phyloP scores from a whole-genome alignment of 2,329 filamentous ascomycete species.

The Alternaria metachromatica region DNA sequence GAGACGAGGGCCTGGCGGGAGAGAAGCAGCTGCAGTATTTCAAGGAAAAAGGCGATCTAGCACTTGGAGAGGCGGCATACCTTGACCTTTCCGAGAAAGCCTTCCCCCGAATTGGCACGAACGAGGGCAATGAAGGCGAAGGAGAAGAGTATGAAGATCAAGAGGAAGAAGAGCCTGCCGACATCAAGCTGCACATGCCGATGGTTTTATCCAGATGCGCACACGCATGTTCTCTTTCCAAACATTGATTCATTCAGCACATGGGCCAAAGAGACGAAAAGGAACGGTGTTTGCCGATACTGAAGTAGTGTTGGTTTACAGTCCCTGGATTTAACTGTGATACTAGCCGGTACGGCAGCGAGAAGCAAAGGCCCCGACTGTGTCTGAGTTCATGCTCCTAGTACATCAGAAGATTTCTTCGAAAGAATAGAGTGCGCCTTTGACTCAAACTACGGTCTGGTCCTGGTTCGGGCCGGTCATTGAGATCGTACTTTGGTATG shows the following conservation, averaged over 20 bases:
- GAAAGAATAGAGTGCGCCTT: not conserved
- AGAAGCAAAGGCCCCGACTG: not conserved
- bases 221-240: not conserved
- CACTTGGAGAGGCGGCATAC: too few relatives aligned
- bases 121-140: not conserved
- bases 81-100: too few relatives aligned
- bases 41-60: too few relatives aligned
- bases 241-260: not conserved
- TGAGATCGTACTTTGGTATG: not conserved
- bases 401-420: not conserved
- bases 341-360: not conserved
- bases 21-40: too few relatives aligned
- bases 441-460: not conserved
- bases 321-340: not conserved
- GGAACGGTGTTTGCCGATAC: not conserved
- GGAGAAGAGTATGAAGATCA: not conserved
- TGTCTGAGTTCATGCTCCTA: not conserved
- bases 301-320: not conserved
- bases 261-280: not conserved
- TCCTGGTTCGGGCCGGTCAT: not conserved
- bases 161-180: not conserved
- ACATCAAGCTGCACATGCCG: not conserved
- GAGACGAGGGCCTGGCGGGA: too few relatives aligned
- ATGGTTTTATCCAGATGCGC: not conserved
- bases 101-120: not conserved